These are phyloP conservation scores for Pouteria glomerata DNA, from an alignment of 148 eudicot genomes.

Conservation along the genomic window DNA sequence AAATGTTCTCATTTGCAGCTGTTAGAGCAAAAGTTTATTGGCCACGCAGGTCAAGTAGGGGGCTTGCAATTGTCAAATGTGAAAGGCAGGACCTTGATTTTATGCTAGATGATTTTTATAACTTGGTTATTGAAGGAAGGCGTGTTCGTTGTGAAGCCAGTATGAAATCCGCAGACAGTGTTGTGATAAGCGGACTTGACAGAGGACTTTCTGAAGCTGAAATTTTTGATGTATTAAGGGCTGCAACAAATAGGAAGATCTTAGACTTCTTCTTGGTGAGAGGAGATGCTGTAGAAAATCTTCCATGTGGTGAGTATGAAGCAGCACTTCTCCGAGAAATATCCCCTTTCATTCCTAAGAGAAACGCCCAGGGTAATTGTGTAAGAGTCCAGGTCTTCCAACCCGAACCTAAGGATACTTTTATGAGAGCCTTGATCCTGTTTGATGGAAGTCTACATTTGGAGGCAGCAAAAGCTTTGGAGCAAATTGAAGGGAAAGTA, in stretches of 20 bases:
- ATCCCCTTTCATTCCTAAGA: slow-evolving; percentile 67
- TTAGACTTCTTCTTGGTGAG: slow-evolving; percentile 53
- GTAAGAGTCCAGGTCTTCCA: slow-evolving; percentile 68
- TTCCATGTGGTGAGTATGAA: slow-evolving; percentile 54
- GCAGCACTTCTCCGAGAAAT: slow-evolving; percentile 69
- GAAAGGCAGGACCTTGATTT: slow-evolving; percentile 37
- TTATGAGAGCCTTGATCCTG: slow-evolving; percentile 59
- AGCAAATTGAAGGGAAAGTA: slow-evolving; percentile 77
- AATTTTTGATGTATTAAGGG: slow-evolving; percentile 38
- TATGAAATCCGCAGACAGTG: slow-evolving; percentile 32
- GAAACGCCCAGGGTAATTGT: slow-evolving; percentile 37
- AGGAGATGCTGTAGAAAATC: slow-evolving; percentile 56
- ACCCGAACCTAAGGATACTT: slow-evolving; percentile 56
- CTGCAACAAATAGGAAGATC: slow-evolving; percentile 49
- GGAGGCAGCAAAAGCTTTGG: slow-evolving; percentile 96
- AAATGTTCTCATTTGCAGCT: slow-evolving; percentile 49
- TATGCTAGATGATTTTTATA: slow-evolving; percentile 46
- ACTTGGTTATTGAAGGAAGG: slow-evolving; percentile 46
- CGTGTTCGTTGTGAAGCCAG: slow-evolving; percentile 37
- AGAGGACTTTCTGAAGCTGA: slow-evolving; percentile 61
- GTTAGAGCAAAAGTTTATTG: slow-evolving; percentile 73
- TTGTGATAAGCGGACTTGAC: slow-evolving; percentile 56
- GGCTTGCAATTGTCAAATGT: slow-evolving; percentile 63
- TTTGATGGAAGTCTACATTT: slow-evolving; percentile 85
- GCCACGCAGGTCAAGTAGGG: slow-evolving; percentile 86